These are phyloP conservation scores for Neophaeococcomyces mojaviensis DNA, from an alignment of 2,329 filamentous ascomycete species.

Conservation along the genomic window DNA sequence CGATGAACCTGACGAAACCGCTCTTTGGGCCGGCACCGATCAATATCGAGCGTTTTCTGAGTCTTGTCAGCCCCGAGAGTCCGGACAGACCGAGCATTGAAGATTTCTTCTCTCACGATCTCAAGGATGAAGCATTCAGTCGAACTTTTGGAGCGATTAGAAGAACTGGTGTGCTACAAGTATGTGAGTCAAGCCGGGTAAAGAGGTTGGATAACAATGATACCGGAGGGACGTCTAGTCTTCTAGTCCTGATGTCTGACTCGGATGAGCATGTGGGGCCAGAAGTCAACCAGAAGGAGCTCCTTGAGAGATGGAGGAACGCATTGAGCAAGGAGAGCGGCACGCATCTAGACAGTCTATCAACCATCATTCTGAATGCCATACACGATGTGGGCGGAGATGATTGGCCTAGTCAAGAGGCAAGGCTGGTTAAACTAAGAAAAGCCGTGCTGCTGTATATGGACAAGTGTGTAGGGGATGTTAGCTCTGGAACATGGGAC, in stretches of 20 bases:
- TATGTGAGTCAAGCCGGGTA: not conserved
- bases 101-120: conserved; percentile 79
- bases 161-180: conserved; percentile 36
- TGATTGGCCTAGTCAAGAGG: conserved; percentile 12
- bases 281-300: conserved; percentile 12
- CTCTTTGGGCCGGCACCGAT: conserved; percentile 38
- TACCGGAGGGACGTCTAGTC: too few species aligned
- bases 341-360: not conserved
- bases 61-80: conserved; percentile 45
- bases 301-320: conserved; percentile 16
- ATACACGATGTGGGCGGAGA: conserved; percentile 18
- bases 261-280: conserved; percentile 13
- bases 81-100: conserved; percentile 61
- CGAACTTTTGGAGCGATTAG: conserved; percentile 59
- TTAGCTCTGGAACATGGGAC: not conserved
- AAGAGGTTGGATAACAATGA: too few species aligned
- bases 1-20: conserved; percentile 19
- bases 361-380: conserved; percentile 14
- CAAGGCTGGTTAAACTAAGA: conserved; percentile 18
- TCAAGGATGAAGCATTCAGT: conserved; percentile 51
- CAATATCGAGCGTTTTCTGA: conserved; percentile 52
- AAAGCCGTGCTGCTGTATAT: conserved; percentile 19
- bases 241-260: conserved; percentile 18
- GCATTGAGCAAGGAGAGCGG: conserved; percentile 9
- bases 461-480: conserved; percentile 15